phyloP scores from a whole-genome alignment of 306 rosid species.

The Heteromeles arbutifolia region DNA sequence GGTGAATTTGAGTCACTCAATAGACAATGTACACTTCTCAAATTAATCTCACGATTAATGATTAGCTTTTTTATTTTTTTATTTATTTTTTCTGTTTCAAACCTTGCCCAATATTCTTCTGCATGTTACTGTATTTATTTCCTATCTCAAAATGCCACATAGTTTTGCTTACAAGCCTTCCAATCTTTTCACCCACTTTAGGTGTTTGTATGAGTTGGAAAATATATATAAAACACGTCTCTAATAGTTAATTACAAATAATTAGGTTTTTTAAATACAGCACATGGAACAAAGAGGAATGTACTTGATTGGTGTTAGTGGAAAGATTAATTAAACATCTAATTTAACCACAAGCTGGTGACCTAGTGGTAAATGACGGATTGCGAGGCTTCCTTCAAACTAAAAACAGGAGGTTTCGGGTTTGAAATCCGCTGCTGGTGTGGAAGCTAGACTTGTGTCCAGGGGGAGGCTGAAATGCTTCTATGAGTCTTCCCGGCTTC shows the following conservation, averaged over 20 bases:
- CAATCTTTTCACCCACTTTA: neutral
- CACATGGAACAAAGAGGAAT: neutral
- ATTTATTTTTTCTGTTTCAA: too few relatives aligned
- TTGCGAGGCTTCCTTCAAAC: too few relatives aligned
- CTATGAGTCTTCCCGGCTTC: too few relatives aligned
- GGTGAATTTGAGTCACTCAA: neutral
- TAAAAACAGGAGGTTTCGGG: too few relatives aligned
- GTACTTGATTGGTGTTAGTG: neutral
- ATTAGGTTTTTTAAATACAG: neutral
- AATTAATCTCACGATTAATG: too few relatives aligned
- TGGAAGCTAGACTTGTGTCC: too few relatives aligned
- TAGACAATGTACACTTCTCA: neutral
- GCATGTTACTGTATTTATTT: neutral
- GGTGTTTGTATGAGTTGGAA: neutral
- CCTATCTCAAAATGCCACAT: neutral
- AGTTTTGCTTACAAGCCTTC: neutral
- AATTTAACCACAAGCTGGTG: too few relatives aligned
- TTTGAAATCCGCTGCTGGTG: too few relatives aligned
- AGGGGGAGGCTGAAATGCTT: too few relatives aligned
- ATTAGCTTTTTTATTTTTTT: too few relatives aligned
- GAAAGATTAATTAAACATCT: neutral
- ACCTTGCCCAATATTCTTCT: neutral
- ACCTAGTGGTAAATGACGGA: too few relatives aligned
- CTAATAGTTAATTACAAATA: neutral
- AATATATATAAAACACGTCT: neutral